phyloP scores from a whole-genome alignment of 1,139 yeast species.

The Magnusiomyces ingens region DNA sequence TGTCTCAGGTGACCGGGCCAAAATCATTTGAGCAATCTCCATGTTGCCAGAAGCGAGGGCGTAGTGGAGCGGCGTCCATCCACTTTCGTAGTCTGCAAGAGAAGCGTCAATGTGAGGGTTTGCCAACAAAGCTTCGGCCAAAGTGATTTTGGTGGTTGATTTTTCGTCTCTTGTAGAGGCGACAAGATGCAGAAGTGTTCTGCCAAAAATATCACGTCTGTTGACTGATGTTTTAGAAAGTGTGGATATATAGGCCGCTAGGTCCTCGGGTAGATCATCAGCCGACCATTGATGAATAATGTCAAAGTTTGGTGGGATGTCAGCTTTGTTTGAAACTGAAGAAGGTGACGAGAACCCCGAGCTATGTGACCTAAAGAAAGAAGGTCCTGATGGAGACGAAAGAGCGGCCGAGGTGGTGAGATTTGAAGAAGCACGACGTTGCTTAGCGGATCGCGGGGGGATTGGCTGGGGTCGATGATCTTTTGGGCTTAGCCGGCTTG shows the following conservation, averaged over 20 bases:
- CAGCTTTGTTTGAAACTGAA: not conserved
- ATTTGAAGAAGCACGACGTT: not conserved
- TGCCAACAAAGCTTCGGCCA: constrained; percentile 43
- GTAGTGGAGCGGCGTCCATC: constrained; percentile 78
- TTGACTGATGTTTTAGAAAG: constrained; percentile 27
- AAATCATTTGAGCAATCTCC: constrained; percentile 46
- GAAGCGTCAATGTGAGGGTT: constrained; percentile 43
- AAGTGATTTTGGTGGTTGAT: constrained; percentile 31
- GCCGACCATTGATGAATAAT: not conserved
- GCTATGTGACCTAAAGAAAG: not conserved
- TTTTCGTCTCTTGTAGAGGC: constrained; percentile 38
- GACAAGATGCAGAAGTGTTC: constrained; percentile 57
- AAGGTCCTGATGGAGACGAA: not conserved
- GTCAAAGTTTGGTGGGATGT: not conserved
- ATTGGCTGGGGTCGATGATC: not conserved
- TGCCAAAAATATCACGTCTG: constrained; percentile 65
- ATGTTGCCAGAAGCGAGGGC: constrained; percentile 55
- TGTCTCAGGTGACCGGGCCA: constrained; percentile 39
- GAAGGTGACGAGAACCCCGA: not conserved
- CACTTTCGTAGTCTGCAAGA: constrained; percentile 63
- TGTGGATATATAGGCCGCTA: constrained; percentile 3
- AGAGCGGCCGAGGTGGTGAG: not conserved
- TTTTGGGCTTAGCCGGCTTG: not conserved
- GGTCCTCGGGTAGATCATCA: not conserved
- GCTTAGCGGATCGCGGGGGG: not conserved